Evolutionary conservation across 2,329 filamentous ascomycete genomes (phyloP), one percentile per base, ranked within the genome.

Genomic region (Coniochaeta ligniaria): DNA sequence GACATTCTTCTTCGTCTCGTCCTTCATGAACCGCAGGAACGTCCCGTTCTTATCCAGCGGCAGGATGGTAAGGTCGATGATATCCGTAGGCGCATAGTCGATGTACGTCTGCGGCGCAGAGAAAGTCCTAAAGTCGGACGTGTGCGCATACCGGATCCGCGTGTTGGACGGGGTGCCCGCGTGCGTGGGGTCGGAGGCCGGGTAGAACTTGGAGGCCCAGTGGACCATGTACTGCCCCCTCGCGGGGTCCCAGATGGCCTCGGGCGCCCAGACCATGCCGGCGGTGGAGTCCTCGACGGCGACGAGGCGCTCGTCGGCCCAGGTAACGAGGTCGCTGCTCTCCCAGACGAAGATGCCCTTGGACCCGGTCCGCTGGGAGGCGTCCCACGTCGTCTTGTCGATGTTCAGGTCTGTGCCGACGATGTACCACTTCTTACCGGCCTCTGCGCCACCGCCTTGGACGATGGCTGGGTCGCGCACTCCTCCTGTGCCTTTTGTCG

Each of bases 241-340:
- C 1, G 71, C 68, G 0, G 74, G 70, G 63, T 84, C 80, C 76
- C 77, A 84, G 58, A 84, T 77, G 0, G 81, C 81, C 58, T 80
- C 78, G 0, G 82, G 83, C 0, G 82, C 82, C 82, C 82, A 85
- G 0, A 83, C 80, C 82, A 84, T 84, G 3, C 82, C 82, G 0
- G 80, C 82, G 3, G 75, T 78, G n/a, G 69, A 68, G 60, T 82
- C 76, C 64, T 84, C 81, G 12, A 84, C 81, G 0, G 68, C 70
- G 0, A 81, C 75, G 1, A 84, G 71, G 6, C 79, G 71, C 66
- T 83, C 80, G 14, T 71, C 70, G 12, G 65, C 72, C 78, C 80
- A 84, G 62, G 76, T 80, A 7, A 81, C 67, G 4, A 84, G 69
- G 59, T 84, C 79, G 0, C 74, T 78, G 63, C 74, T 80, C 65